Evolutionary conservation across 2,329 filamentous ascomycete genomes (phyloP), one percentile per base, ranked within the genome.

Genomic region (Fusarium sp.): DNA sequence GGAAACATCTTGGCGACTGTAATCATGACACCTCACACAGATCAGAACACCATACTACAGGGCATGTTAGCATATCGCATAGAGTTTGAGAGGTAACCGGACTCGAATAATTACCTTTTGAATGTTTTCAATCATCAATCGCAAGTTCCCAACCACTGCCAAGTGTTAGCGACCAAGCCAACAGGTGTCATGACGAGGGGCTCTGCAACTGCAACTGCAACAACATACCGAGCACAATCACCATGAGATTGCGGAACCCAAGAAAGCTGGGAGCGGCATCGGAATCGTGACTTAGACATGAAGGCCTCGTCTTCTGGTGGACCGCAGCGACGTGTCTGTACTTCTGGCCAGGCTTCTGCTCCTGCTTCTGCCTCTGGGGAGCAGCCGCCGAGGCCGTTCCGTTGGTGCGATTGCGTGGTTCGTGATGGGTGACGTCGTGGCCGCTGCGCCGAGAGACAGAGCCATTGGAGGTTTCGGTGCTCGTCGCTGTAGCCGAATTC

Each of bases 201-300:
- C 41, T 56, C 10, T 41, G 47, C 31, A 34, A 12, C 10, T 41
- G 47, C 31, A 34, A 12, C 12, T 6, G n/a, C 12, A 34, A 19
- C 22, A 15, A 62, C 84, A 63, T 83, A 95, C 92, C 88, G 60
- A 97, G 79, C 34, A 97, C 92, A 72, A 98, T 89, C 35, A 97
- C 91, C 92, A 97, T 97, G 63, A 99, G 84, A 74, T 99, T 99
- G 58, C 94, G 85, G 74, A 99, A 98, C 1, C 95, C 95, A 13
- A 97, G 79, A 73, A 97, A 98, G 75, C 92, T 97, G 22, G 93
- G 92, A 3, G 88, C 81, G 10, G 80, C 80, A 41, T 85, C 78
- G 2, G 92, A 86, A 74, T 98, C 95, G 71, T 93, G 90, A 77
- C 92, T 97, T 43, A 98, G 82, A 70, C 91, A 93, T 24, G 94